Percentiles rank a stretch among this genome's conserved stretches.
phyloP scores from a whole-genome alignment of 495 filamentous ascomycete species.

The Lophiotrema nucula region DNA sequence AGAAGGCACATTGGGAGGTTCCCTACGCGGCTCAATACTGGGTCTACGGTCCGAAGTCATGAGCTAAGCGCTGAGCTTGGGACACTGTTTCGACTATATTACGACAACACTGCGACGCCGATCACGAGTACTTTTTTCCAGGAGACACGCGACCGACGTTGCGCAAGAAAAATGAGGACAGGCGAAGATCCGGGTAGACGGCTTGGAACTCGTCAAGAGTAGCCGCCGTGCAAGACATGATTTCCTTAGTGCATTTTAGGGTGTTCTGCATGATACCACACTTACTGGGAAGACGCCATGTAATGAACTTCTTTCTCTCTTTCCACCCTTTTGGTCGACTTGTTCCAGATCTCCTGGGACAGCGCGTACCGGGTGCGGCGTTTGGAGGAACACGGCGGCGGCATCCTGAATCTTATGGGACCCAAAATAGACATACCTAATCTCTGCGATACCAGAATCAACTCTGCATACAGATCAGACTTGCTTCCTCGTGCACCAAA shows the following conservation, averaged over 20 bases:
- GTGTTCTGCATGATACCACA: not conserved
- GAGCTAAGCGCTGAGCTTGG: not conserved
- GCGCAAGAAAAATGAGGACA: too few species aligned
- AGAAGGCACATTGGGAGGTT: constrained; percentile 19
- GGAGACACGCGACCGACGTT: not conserved
- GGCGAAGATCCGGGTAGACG: not conserved
- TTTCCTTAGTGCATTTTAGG: too few species aligned
- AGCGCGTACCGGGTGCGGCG: not conserved
- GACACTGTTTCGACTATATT: not conserved
- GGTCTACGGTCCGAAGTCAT: constrained; percentile 15
- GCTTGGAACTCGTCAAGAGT: not conserved
- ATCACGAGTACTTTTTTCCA: not conserved
- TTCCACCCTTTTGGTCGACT: not conserved
- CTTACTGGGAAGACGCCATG: not conserved
- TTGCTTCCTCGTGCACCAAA: too few species aligned
- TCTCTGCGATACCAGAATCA: not conserved
- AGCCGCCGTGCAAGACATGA: not conserved
- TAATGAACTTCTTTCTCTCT: not conserved
- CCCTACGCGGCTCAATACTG: constrained; percentile 35
- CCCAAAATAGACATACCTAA: not conserved
- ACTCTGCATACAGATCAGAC: too few species aligned
- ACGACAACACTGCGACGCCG: not conserved
- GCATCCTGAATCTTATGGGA: not conserved
- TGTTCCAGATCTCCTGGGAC: not conserved
- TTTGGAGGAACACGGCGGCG: not conserved